Evolutionary conservation across 2,329 filamentous ascomycete species (phyloP).

Genomic region (Madurella mycetomatis): DNA sequence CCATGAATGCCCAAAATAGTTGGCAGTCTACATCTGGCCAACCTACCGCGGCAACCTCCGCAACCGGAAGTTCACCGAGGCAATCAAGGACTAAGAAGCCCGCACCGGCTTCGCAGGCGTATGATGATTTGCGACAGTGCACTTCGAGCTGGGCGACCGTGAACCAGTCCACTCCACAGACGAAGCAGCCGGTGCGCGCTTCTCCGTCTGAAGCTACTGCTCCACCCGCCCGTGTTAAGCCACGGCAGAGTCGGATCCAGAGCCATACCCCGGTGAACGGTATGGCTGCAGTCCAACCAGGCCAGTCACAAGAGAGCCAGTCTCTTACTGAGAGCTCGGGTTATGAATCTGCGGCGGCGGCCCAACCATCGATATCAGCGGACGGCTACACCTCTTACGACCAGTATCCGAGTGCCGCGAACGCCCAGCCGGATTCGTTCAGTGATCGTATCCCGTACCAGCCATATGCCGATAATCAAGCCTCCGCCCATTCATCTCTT

Average conservation of each 20-base stretch:
- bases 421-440: conserved; percentile 16
- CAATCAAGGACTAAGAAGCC: conserved; percentile 17
- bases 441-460: conserved; percentile 29
- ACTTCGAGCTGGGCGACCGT: conserved; percentile 20
- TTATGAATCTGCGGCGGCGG: conserved; percentile 15
- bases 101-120: conserved; percentile 10
- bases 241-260: conserved; percentile 33
- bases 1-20: conserved; percentile 1
- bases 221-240: conserved; percentile 31
- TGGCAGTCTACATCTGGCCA: conserved; percentile 17
- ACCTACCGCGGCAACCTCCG: neutral
- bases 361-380: conserved; percentile 14
- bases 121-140: conserved; percentile 20
- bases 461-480: conserved; percentile 31
- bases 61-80: conserved; percentile 15
- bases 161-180: conserved; percentile 23
- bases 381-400: conserved; percentile 23
- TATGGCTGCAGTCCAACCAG: conserved; percentile 6
- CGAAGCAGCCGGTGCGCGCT: conserved; percentile 15
- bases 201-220: conserved; percentile 31
- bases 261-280: conserved; percentile 28
- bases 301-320: conserved; percentile 14
- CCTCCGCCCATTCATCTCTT: conserved; percentile 24
- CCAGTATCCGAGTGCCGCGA: conserved; percentile 19
- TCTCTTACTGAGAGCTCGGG: conserved; percentile 9